Evolutionary conservation across 2,329 filamentous ascomycete species (phyloP).

Genomic region (Aspergillus bombycis): DNA sequence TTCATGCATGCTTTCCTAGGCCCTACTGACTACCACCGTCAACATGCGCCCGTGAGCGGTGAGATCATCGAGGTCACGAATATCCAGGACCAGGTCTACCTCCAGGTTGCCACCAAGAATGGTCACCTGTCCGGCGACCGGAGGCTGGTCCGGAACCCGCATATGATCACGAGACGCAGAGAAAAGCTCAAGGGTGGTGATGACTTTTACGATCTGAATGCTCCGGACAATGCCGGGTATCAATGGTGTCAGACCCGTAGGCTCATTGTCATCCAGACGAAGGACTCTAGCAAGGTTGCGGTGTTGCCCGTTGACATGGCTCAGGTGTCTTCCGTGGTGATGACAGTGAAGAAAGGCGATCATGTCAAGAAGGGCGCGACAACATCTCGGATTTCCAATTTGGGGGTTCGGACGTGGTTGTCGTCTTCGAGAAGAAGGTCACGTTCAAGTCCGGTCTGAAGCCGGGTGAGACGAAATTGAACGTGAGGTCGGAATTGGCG

Average conservation of each 20-base stretch:
- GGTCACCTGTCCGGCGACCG: background rate
- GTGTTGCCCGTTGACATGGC: conserved; percentile 52
- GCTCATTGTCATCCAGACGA: conserved; percentile 44
- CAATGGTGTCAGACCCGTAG: conserved; percentile 48
- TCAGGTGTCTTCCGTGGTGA: conserved; percentile 45
- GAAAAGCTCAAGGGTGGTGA: background rate
- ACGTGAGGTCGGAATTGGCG: conserved; percentile 11
- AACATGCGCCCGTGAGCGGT: conserved; percentile 9
- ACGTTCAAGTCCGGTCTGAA: conserved; percentile 5
- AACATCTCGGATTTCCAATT: conserved; percentile 50
- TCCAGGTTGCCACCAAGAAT: background rate
- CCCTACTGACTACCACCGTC: conserved; percentile 16
- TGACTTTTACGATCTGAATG: conserved; percentile 21
- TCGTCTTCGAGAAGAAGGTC: conserved; percentile 40
- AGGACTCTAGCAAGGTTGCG: conserved; percentile 41
- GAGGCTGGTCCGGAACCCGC: background rate
- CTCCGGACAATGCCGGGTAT: conserved; percentile 43
- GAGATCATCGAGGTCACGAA: conserved; percentile 5
- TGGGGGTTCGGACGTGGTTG: conserved; percentile 48
- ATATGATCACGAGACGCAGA: background rate
- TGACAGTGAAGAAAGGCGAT: conserved; percentile 27
- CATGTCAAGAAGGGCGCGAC: conserved; percentile 43
- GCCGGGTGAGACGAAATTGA: conserved; percentile 10
- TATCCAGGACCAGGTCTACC: conserved; percentile 8
- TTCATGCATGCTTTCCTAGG: conserved; percentile 14